Conservation (phyloP, 1,284 basidiomycete genomes). For the Malassezia furfur region DNA sequence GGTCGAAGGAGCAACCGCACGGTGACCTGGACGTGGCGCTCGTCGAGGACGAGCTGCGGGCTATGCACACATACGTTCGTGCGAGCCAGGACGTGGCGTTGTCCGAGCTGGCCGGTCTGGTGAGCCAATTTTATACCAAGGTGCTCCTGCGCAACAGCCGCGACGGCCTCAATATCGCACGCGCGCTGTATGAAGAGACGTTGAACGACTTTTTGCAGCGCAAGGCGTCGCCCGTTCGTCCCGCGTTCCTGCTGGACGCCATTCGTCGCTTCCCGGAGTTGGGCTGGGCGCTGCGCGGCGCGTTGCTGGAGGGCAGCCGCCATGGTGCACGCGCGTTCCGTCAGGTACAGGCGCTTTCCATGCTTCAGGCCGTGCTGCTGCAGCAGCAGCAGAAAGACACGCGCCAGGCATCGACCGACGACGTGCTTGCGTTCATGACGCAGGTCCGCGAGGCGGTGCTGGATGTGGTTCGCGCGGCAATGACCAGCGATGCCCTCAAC, state of each 20-base stretch:
- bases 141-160: conserved; percentile 18
- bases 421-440: conserved; percentile 55
- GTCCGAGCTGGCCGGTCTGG: conserved; percentile 58
- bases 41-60: conserved; percentile 55
- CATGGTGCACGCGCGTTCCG: conserved; percentile 26
- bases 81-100: conserved; percentile 59
- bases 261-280: conserved; percentile 60
- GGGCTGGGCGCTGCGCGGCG: conserved; percentile 62
- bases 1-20: conserved; percentile 62
- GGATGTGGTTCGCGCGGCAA: conserved; percentile 54
- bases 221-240: conserved; percentile 68
- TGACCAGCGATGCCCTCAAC: conserved; percentile 52
- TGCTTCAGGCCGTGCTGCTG: conserved; percentile 61
- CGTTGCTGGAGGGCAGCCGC: conserved; percentile 54
- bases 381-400: conserved; percentile 49
- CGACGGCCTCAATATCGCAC: conserved; percentile 14
- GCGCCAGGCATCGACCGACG: conserved; percentile 38
- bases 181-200: conserved; percentile 58
- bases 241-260: conserved; percentile 69
- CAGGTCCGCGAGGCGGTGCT: conserved; percentile 55
- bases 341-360: conserved; percentile 59
- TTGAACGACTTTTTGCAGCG: conserved; percentile 68
- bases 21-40: conserved; percentile 51
- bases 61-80: conserved; percentile 66
- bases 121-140: conserved; percentile 62